Evolutionary conservation across 306 rosid genomes (phyloP), one percentile per base, ranked within the genome.

Genomic region (Prunus persica): DNA sequence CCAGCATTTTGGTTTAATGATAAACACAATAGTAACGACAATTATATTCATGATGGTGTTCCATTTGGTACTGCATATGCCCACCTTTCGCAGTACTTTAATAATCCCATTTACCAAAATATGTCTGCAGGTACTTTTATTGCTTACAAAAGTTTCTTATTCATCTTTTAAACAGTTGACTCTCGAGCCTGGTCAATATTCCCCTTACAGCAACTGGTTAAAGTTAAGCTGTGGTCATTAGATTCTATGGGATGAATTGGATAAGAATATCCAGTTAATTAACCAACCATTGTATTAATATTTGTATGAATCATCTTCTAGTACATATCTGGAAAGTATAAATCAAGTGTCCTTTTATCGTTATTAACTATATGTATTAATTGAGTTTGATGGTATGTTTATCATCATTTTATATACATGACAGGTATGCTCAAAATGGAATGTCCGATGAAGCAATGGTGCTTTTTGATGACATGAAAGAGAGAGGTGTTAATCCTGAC

Each of bases 351-450:
- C 61, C 3, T 69, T 70, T 6, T 30, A 9, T 20, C 63, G 9
- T 57, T 57, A 57, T 27, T 10, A 4, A 30, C 14, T 27, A 6
- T 28, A 19, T 71, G 25, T 49, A 11, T 13, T 69, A 43, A 24
- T 12, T 15, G 22, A 30, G 51, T 82, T 32, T 4, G 4, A n/a
- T 25, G 65, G 67, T 67, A 4, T 71, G 27, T 41, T 16, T 15
- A 1, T 57, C 2, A 75, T 32, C 66, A 49, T 65, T 28, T 71
- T 63, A 46, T 47, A 64, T 81, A 38, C 54, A 55, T 88, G 79
- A 54, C 89, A 94, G 98, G 67, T 94, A 92, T 82, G 93, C 98
- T 69, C 97, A 94, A 84, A 92, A 89, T 78, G 98, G 97, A 63
- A 89, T 82, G 91, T 93, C 97, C 2, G 95, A 90, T 68, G 89